Base-by-base conservation (phyloP, 768 basidiomycete genomes). In the Clitopilus hobsonii region DNA sequence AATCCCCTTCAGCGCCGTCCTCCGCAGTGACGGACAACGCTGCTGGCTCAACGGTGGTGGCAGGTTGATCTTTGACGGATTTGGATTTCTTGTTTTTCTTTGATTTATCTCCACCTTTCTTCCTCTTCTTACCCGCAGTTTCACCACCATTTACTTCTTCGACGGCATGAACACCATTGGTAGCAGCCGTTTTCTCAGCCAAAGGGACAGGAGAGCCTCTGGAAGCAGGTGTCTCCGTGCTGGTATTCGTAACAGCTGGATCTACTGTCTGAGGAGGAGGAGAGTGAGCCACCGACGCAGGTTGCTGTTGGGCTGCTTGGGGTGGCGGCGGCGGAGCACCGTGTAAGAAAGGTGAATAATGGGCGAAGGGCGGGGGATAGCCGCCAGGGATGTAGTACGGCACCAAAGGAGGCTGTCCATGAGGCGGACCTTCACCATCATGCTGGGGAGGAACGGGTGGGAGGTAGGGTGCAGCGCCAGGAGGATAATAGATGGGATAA, bases 401-500 rank as follows among this genome's bases (percentile, higher is more conserved):
- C 60, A 76, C 67, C 14, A 69, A 62, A 8, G 68, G 61, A 4
- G 68, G 71, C 56, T 73, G 71, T 4, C 73, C 73, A 56, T 71
- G 72, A 1, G 65, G 51, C 47, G 68, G 70, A 13, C 27, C 27
- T 3, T 27, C 30, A n/a, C 49, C 49, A 27, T 51, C 49, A 27
- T 51, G 49, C 5, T 18, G 14, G 0, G 49, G 49, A 20, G 49
- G 25, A 25, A 26, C 49, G 10, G 18, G 48, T 23, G 10, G 48
- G 18, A 28, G 49, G 16, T 65, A 58, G 29, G 65, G 56, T 24
- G 63, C 54, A 4, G 64, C 67, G 14, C 71, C 70, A 2, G 72
- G 73, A 16, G 73, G 72, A 51, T 74, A 73, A 57, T 71, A 76
- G 28, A 74, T 60, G 5, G 68, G 74, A 58, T 74, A 75, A 58